These are phyloP conservation scores for Candida morakotiae DNA, from an alignment of 805 yeast genomes.

Conservation along the genomic window DNA sequence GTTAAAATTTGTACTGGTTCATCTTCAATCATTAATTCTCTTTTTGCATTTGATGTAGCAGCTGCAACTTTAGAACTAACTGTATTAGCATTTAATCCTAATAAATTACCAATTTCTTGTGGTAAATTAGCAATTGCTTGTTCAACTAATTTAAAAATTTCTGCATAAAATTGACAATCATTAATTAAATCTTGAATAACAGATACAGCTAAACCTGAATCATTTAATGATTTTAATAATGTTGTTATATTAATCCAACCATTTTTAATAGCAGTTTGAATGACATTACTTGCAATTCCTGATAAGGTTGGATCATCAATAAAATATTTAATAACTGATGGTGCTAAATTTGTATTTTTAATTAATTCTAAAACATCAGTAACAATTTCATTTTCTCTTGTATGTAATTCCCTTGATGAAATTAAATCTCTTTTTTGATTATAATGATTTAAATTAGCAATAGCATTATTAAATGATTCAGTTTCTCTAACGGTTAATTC, in stretches of 20 bases:
- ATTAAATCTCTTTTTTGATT: conserved; percentile 25
- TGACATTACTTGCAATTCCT: conserved; percentile 24
- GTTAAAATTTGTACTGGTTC: conserved; percentile 6
- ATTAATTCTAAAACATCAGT: conserved; percentile 37
- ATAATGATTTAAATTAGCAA: conserved; percentile 24
- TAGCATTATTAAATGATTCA: conserved; percentile 20
- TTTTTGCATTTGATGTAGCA: conserved; percentile 8
- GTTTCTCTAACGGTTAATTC: conserved; percentile 19
- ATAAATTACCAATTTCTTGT: conserved; percentile 17
- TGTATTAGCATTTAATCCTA: conserved; percentile 21
- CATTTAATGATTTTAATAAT: conserved; percentile 35
- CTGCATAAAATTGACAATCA: conserved; percentile 37
- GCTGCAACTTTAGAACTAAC: conserved; percentile 7
- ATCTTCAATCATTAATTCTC: conserved; percentile 9
- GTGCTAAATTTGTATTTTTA: conserved; percentile 33
- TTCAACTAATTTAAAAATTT: conserved; percentile 34
- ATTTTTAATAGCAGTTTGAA: conserved; percentile 25
- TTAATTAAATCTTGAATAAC: conserved; percentile 32
- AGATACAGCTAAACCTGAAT: conserved; percentile 37
- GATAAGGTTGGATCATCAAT: conserved; percentile 28
- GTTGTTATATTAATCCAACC: conserved; percentile 31
- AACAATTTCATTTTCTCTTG: conserved; percentile 38
- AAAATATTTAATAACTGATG: conserved; percentile 29
- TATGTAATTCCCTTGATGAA: conserved; percentile 21
- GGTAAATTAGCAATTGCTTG: conserved; percentile 28